phyloP scores from a whole-genome alignment of 441 rosid species.

The Daphne laureola region DNA sequence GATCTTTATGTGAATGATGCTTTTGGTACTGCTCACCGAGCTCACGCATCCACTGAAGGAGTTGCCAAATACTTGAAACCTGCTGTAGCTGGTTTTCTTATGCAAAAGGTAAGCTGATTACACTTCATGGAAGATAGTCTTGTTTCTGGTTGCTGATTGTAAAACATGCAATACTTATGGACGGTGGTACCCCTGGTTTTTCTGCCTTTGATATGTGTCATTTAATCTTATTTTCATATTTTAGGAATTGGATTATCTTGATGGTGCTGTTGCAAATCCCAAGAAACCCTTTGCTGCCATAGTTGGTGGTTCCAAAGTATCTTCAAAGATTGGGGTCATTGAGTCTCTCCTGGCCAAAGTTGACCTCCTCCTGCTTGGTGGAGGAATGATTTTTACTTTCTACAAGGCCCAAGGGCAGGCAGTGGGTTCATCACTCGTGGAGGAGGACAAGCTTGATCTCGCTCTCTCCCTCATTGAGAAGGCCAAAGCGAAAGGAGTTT shows the following conservation, averaged over 20 bases:
- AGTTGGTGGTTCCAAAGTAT: conserved; percentile 91
- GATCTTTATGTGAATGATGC: conserved; percentile 94
- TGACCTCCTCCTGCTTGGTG: conserved; percentile 73
- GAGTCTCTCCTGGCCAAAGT: conserved; percentile 75
- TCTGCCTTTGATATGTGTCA: neutral
- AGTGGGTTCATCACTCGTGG: conserved; percentile 86
- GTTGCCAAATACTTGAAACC: conserved; percentile 90
- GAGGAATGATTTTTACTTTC: conserved; percentile 91
- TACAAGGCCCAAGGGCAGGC: conserved; percentile 80
- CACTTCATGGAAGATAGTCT: neutral
- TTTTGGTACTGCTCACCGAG: conserved; percentile 91
- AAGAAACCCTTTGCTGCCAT: conserved; percentile 97
- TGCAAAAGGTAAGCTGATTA: conserved; percentile 66
- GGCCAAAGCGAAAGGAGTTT: conserved; percentile 80
- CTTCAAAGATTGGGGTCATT: conserved; percentile 84
- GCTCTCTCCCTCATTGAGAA: conserved; percentile 74
- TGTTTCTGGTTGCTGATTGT: neutral
- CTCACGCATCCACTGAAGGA: conserved; percentile 98
- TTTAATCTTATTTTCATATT: conserved; percentile 8
- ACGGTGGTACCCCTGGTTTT: neutral
- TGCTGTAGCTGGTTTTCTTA: conserved; percentile 93
- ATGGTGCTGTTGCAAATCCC: conserved; percentile 85
- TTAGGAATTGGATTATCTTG: conserved; percentile 95
- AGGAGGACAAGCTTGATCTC: conserved; percentile 81
- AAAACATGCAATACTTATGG: neutral